Base-by-base conservation (phyloP, 2,329 filamentous ascomycete genomes). In the Sclerotinia glacialis region DNA sequence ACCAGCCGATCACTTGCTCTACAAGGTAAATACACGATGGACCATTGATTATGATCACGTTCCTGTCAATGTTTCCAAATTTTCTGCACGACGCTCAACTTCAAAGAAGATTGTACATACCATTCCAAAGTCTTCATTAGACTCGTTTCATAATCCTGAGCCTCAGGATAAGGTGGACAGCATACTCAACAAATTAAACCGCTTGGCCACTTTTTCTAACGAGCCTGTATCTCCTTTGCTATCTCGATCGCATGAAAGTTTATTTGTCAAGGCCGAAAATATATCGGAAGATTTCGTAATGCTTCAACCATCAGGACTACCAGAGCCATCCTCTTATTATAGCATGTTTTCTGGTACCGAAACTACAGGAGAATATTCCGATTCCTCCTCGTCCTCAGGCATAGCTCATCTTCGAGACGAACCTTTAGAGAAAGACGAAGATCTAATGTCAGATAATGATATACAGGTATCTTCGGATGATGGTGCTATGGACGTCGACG, bases 1-100 rank as follows among this genome's bases (percentile, higher is more conserved):
- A 34, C 86, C 86, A 0, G 85, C 88, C n/a, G 87, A 89, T 69
- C 86, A 89, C 69, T 89, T 89, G 67, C 79, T 82, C 50, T 78
- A 88, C 0, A 78, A 82, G 2, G 85, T 88, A 21, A 67, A 76
- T 67, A 78, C 75, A 21, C 72, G 75, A 31, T 70, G 69, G 23
- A 68, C 64, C n/a, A 18, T 67, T 14, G n/a, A 23, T n/a, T n/a
- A n/a, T 3, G 47, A 50, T 23, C 31, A 49, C 40, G 28, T 12
- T 26, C 58, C 58, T 12, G 40, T 44, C 37, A 69, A 67, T 40
- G 21, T 69, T 11, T 72, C 69, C 7, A 69, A 58, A 65, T 71
- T 67, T 11, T 68, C 69, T 40, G 64, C 65, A 16, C 60, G 68
- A 16, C 40, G 66, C 23, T 42, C 52, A 6, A 66, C 59, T 14